These are phyloP conservation scores for Anaeramoeba ignava DNA, from an alignment of 78 protist genomes.

Conservation along the genomic window DNA sequence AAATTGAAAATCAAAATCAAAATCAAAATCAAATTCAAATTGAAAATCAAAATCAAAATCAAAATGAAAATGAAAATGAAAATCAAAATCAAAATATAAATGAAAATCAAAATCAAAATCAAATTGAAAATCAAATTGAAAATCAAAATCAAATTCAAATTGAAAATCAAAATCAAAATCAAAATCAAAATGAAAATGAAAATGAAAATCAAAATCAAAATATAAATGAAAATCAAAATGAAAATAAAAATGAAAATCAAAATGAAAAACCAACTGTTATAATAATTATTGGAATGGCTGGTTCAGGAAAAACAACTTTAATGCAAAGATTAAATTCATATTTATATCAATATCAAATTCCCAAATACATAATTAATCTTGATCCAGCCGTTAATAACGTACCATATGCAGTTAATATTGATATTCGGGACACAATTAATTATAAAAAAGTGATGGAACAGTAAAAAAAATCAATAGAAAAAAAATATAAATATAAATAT, in stretches of 20 bases:
- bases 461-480: too few species aligned
- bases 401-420: conserved; percentile 81
- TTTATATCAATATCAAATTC: conserved; percentile 31
- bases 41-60: neutral
- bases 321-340: conserved; percentile 66
- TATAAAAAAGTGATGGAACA: conserved; percentile 86
- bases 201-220: neutral
- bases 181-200: neutral
- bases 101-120: neutral
- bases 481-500: too few species aligned
- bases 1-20: neutral
- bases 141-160: neutral
- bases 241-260: neutral
- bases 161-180: neutral
- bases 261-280: conserved; percentile 10
- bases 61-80: neutral
- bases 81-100: neutral
- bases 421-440: conserved; percentile 93
- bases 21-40: neutral
- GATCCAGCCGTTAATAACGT: conserved; percentile 39
- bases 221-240: neutral
- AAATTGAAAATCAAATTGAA: neutral
- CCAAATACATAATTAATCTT: conserved; percentile 72
- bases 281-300: conserved; percentile 94
- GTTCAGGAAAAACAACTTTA: conserved; percentile 90